Percentiles rank a stretch among this genome's conserved stretches.
phyloP scores from a whole-genome alignment of 441 rosid species.

The Sinapis alba region DNA sequence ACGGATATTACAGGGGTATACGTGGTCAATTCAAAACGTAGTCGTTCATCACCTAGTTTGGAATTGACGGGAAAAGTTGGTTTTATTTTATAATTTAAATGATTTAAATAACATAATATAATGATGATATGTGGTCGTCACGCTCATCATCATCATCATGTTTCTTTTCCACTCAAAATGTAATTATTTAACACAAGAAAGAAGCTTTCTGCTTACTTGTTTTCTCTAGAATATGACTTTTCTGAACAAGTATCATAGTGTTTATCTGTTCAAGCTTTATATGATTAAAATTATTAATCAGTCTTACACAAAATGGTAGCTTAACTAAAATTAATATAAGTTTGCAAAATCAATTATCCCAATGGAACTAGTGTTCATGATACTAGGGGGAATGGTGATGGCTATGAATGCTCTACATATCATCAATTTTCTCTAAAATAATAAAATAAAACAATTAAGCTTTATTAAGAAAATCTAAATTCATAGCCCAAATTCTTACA shows the following conservation, averaged over 20 bases:
- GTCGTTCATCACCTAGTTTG: conserved; percentile 18
- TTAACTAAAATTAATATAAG: neutral
- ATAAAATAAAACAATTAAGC: too few species aligned
- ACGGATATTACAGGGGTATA: neutral
- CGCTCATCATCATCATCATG: neutral
- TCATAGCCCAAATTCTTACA: too few species aligned
- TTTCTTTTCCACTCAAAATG: neutral
- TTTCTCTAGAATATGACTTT: neutral
- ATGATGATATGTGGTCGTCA: neutral
- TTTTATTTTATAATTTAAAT: conserved; percentile 13
- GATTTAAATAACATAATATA: neutral
- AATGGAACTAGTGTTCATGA: too few species aligned
- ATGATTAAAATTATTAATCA: conserved; percentile 10
- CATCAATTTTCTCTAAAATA: too few species aligned
- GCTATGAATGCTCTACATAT: too few species aligned
- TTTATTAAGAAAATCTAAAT: too few species aligned
- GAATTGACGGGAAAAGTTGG: conserved; percentile 14
- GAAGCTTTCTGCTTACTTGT: neutral
- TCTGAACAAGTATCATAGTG: neutral
- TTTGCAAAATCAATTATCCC: neutral
- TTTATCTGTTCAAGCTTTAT: conserved; percentile 16
- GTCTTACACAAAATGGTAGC: neutral
- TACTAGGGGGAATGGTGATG: too few species aligned
- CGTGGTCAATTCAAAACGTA: conserved; percentile 20
- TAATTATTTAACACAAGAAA: neutral